Conservation (phyloP, 2,329 filamentous ascomycete genomes). For the Juglanconis sp. region DNA sequence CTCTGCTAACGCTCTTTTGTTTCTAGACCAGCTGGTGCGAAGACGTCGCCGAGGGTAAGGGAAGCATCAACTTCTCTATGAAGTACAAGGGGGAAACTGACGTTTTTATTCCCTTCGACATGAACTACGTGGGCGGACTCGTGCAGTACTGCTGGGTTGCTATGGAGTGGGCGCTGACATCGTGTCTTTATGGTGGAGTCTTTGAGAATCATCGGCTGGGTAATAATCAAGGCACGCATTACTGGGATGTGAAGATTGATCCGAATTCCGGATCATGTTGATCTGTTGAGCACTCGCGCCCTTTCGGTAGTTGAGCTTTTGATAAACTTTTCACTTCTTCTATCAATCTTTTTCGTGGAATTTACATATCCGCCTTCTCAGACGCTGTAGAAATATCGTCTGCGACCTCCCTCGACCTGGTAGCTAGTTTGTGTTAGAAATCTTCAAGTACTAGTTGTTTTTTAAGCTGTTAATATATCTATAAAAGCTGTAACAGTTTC, state of each 20-base stretch:
- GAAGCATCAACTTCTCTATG: not conserved
- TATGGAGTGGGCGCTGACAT: not conserved
- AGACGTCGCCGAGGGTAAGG: not conserved
- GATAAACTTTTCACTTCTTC: too few species aligned
- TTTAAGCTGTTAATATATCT: too few species aligned
- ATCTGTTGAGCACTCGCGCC: not conserved
- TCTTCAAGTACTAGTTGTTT: too few species aligned
- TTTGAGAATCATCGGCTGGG: conserved; percentile 2
- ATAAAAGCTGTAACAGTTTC: too few species aligned
- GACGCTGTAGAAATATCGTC: too few species aligned
- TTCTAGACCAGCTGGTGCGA: not conserved
- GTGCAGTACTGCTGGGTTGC: conserved; percentile 1
- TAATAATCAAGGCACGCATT: not conserved
- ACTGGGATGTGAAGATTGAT: conserved; percentile 10
- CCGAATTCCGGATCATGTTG: not conserved
- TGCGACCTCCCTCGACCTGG: too few species aligned
- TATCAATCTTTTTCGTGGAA: too few species aligned
- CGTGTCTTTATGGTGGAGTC: not conserved
- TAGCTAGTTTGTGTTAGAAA: too few species aligned
- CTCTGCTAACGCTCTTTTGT: not conserved
- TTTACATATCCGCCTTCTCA: too few species aligned
- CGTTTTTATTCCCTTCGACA: not conserved
- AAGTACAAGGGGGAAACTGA: conserved; percentile 1
- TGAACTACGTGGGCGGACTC: not conserved
- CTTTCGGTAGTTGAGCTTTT: too few species aligned